Base-by-base conservation (phyloP, 2,329 filamentous ascomycete genomes). In the Paraphoma sp. region DNA sequence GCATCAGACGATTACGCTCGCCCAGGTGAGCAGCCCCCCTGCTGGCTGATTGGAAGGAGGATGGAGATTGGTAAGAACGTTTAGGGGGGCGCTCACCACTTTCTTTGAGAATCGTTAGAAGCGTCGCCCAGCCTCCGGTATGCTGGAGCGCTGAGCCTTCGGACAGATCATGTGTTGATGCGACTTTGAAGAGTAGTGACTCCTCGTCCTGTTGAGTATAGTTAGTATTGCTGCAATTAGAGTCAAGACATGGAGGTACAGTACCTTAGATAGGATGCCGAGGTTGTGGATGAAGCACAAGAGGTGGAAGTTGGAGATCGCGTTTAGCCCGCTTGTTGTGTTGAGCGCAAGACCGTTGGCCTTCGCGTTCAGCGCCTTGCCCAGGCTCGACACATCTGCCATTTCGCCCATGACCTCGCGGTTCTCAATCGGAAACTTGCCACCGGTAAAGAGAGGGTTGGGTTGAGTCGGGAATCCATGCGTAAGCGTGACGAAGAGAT, bases 61-160 rank as follows among this genome's bases (percentile, higher is more conserved):
- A 53, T 45, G 71, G 62, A 57, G 64, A 65, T 52, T 63, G 61
- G 67, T 65, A 70, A 50, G 73, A 73, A 76, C 83, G 90, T 85
- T 95, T 96, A 79, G 88, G 89, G 86, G 89, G 87, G 87, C 89
- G 89, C 91, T 97, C 93, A 96, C 93, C 92, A 86, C 92, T 93
- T 87, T 93, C 91, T 88, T 95, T 88, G 81, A 98, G 86, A 77
- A 99, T 96, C 78, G 91, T 89, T 80, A 94, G 85, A 73, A 99
- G 84, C 57, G 92, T 98, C 78, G 93, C 91, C 95, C 95, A 99
- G 72, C 95, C 95, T 73, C 89, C 86, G 69, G 90, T 93, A 69
- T 92, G 89, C 78, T 93, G 87, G 67, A 99, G 85, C 74, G 95
- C 89, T 73, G 92, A 88, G 58, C 89, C 89, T 67, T 96, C 91